Percentiles rank a stretch among this genome's conserved stretches.
Evolutionary conservation across 495 filamentous ascomycete species (phyloP).

Genomic region (Penicillium steckii): DNA sequence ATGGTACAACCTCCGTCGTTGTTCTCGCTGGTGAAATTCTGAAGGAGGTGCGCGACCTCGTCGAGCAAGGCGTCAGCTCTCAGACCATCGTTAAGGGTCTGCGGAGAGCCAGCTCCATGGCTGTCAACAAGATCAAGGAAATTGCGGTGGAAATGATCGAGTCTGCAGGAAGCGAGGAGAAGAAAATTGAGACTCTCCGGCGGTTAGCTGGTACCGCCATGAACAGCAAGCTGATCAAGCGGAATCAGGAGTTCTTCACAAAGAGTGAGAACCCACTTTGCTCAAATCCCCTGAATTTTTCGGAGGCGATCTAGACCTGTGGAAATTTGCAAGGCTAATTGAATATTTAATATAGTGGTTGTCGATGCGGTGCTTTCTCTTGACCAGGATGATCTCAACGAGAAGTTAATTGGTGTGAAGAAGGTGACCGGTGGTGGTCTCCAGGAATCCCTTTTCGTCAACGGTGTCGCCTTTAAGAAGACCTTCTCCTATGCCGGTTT

Average conservation of each 20-base stretch:
- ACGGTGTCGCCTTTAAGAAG: slow-evolving; percentile 99
- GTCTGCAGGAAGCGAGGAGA: slow-evolving; percentile 59
- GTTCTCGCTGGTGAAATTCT: slow-evolving; percentile 94
- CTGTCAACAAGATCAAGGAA: slow-evolving; percentile 98
- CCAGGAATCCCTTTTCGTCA: slow-evolving; percentile 94
- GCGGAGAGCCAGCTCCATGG: slow-evolving; percentile 83
- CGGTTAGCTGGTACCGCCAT: slow-evolving; percentile 96
- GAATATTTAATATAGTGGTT: slow-evolving; percentile 64
- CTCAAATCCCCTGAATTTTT: not conserved
- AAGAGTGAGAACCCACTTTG: slow-evolving; percentile 67
- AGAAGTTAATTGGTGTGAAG: slow-evolving; percentile 97
- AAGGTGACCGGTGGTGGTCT: slow-evolving; percentile 96
- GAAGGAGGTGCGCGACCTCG: slow-evolving; percentile 91
- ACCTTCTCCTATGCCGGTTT: slow-evolving; percentile 99
- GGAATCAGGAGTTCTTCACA: slow-evolving; percentile 95
- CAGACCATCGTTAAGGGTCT: slow-evolving; percentile 97
- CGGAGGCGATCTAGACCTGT: not conserved
- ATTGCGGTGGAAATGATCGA: slow-evolving; percentile 79
- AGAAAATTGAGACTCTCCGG: slow-evolving; percentile 83
- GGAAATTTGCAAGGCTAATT: slow-evolving; percentile 1
- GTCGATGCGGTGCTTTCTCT: slow-evolving; percentile 96
- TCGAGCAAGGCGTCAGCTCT: slow-evolving; percentile 95
- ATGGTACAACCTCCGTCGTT: slow-evolving; percentile 96
- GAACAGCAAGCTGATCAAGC: slow-evolving; percentile 99
- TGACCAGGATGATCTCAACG: slow-evolving; percentile 95